Percentiles rank a stretch among this genome's conserved stretches.
Conservation (phyloP, 768 basidiomycete genomes). For the Coprinopsis sp. region DNA sequence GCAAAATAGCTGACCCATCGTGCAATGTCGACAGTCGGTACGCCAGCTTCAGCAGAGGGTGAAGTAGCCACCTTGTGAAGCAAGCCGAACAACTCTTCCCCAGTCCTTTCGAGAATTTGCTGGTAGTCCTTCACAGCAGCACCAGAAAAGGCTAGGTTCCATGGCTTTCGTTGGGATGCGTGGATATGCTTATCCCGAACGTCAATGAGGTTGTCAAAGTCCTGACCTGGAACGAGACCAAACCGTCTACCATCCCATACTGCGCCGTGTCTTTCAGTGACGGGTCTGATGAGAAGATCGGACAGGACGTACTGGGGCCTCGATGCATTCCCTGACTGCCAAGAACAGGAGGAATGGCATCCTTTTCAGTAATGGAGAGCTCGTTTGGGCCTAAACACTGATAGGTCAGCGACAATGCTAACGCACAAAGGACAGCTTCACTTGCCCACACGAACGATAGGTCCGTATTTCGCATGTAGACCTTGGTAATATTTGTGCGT, state of each 20-base stretch:
- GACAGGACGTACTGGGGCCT: constrained; percentile 39
- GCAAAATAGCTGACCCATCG: constrained; percentile 15
- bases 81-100: constrained; percentile 25
- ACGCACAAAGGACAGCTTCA: constrained; percentile 13
- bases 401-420: neutral
- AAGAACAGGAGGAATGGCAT: constrained; percentile 37
- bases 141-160: constrained; percentile 38
- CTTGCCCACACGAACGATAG: constrained; percentile 32
- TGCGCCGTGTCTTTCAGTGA: constrained; percentile 10
- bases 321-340: constrained; percentile 47
- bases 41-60: constrained; percentile 7
- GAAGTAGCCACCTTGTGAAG: constrained; percentile 17
- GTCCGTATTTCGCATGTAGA: constrained; percentile 29
- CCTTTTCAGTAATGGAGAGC: constrained; percentile 39
- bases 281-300: neutral
- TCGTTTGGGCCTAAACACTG: constrained; percentile 44
- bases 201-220: constrained; percentile 16
- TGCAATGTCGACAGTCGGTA: constrained; percentile 11
- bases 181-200: constrained; percentile 28
- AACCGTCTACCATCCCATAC: constrained; percentile 40
- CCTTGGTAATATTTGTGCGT: constrained; percentile 20
- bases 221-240: constrained; percentile 19
- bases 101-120: constrained; percentile 23
- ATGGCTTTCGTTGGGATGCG: constrained; percentile 32
- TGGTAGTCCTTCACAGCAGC: constrained; percentile 37